phyloP scores from a whole-genome alignment of 495 filamentous ascomycete species.

The Xylaria venustula region DNA sequence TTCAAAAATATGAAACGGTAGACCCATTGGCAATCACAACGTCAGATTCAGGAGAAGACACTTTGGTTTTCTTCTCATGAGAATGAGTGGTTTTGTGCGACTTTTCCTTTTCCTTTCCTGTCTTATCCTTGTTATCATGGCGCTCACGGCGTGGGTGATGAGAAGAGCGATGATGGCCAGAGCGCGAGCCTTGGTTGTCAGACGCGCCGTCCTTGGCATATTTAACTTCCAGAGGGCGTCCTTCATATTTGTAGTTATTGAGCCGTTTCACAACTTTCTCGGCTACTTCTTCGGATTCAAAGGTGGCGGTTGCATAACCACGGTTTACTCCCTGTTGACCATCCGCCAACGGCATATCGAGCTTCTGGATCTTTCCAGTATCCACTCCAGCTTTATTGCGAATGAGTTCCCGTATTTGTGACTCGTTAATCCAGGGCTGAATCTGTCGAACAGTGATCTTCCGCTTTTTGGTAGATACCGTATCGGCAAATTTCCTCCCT shows the following conservation, averaged over 20 bases:
- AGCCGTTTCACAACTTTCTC: constrained; percentile 25
- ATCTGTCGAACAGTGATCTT: constrained; percentile 32
- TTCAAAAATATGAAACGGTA: constrained; percentile 5
- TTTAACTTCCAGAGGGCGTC: constrained; percentile 22
- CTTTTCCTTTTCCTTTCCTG: constrained; percentile 20
- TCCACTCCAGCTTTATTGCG: constrained; percentile 26
- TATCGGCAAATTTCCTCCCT: constrained; percentile 2
- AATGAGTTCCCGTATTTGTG: constrained; percentile 30
- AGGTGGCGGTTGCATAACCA: constrained; percentile 26
- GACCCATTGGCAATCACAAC: constrained; percentile 32
- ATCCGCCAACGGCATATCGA: constrained; percentile 28
- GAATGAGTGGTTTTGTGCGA: constrained; percentile 1
- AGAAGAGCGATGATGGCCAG: constrained; percentile 13
- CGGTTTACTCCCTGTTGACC: constrained; percentile 19
- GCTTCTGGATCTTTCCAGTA: constrained; percentile 26
- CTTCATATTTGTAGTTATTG: constrained; percentile 24
- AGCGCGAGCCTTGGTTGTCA: constrained; percentile 15
- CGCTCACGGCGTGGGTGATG: constrained; percentile 14
- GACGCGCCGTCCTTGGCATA: constrained; percentile 30
- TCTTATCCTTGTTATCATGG: constrained; percentile 25
- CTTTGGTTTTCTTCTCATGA: constrained; percentile 24
- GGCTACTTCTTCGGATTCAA: constrained; percentile 27
- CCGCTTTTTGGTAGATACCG: constrained; percentile 23
- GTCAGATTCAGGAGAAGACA: constrained; percentile 22
- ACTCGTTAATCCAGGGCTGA: constrained; percentile 24